Base-by-base conservation (phyloP, 2,329 filamentous ascomycete genomes). In the Niveomyces coronatus region DNA sequence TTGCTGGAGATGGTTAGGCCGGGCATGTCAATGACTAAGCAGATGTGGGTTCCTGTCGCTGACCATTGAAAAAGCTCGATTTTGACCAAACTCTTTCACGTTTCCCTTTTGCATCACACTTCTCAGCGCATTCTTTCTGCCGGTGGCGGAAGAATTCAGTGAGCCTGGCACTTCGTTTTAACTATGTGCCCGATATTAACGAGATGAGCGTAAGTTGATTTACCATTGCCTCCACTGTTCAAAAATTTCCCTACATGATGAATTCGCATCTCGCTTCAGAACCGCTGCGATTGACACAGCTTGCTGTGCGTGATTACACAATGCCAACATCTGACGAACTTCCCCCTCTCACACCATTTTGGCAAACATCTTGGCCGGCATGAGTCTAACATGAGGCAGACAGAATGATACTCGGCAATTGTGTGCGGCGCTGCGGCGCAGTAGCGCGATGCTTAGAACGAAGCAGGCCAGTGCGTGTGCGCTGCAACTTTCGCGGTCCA, bases 201-300 rank as follows among this genome's bases (percentile, higher is more conserved):
- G 55, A 46, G 49, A 61, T 63, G 59, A 58, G 47, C 53, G 60
- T 63, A 57, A 61, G 60, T n/a, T n/a, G n/a, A n/a, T n/a, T n/a
- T 62, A 19, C 28, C 10, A 19, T 33, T 39, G 27, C 36, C 17
- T n/a, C 14, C 11, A 35, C 22, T 27, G 15, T 16, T 9, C 5
- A 3, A 5, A 15, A 7, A 15, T 17, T 30, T 30, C 19, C 32
- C 17, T 34, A 39, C 50, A 59, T 67, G 63, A 67, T 67, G 62
- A 65, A 50, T 38, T 55, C 49, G 58, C 59, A 60, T 55, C 49
- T 61, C 59, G 60, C 60, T 62, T 64, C 61, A 67, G 64, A 66
- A 67, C 64, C 64, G 64, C 64, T 67, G 64, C 64, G 63, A 62
- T 63, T 65, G 61, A 67, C 58, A 55, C 60, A 56, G 61, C 56